Conservation (phyloP, 805 yeast species). For the Cyberlindnera petersonii region DNA sequence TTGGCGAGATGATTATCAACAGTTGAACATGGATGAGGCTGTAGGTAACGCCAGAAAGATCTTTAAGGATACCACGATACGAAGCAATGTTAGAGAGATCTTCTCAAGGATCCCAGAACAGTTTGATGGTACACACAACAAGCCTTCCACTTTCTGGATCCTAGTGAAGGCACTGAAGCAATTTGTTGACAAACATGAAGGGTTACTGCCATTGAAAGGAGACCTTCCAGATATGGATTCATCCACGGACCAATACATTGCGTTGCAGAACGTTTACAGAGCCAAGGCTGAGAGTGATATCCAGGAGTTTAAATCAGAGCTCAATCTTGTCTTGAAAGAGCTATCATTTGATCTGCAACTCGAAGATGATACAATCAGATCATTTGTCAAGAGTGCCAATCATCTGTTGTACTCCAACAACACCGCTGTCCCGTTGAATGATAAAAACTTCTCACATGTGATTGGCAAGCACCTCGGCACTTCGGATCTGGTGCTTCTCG, state of each 20-base stretch:
- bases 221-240: conserved; percentile 87
- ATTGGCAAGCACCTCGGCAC: conserved; percentile 1
- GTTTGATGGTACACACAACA: conserved; percentile 6
- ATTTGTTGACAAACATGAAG: conserved; percentile 40
- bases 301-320: conserved; percentile 34
- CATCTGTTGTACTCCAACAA: conserved; percentile 31
- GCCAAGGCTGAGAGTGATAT: conserved; percentile 52
- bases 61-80: conserved; percentile 32
- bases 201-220: conserved; percentile 67
- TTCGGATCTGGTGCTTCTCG: conserved; percentile 18
- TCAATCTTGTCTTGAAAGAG: conserved; percentile 25
- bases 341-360: background rate
- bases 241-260: conserved; percentile 57
- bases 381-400: conserved; percentile 62
- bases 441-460: conserved; percentile 8
- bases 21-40: conserved; percentile 50
- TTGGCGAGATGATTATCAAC: conserved; percentile 36
- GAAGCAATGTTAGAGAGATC: conserved; percentile 26
- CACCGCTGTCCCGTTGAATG: conserved; percentile 3
- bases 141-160: conserved; percentile 52
- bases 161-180: conserved; percentile 48
- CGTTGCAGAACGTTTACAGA: conserved; percentile 54
- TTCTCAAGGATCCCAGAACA: conserved; percentile 16
- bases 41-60: conserved; percentile 41
- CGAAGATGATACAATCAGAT: conserved; percentile 33